Evolutionary conservation across 208 protist genomes (phyloP), one percentile per base, ranked within the genome.

Genomic region (Strigomonas culicis): DNA sequence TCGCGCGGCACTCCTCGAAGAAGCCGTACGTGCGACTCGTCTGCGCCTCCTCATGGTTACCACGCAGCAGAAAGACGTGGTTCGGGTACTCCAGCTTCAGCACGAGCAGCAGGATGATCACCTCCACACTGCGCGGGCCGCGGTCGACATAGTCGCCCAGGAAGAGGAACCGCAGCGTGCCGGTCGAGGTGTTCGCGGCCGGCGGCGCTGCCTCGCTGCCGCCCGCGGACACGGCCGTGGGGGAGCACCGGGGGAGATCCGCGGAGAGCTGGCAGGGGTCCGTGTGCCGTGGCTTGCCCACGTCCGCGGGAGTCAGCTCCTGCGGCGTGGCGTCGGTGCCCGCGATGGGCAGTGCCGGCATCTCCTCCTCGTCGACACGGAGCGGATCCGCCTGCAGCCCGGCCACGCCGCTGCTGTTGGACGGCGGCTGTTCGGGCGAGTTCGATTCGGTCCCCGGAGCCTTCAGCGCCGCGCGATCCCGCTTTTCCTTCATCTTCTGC

Each of bases 131-230:
- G 39, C 85, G 75, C 47, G 87, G 76, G 0, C 97, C 97, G 50
- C 97, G 86, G 70, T 99, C 98, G 8, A 99, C 98, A 69, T 98
- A 99, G 71, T 99, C 97, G 34, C 98, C 97, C 44, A 99, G 86
- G 73, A 99, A 99, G n/a, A 99, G 78, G 70, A 97, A 96, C 15
- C 82, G 80, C 27, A 75, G 75, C 21, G 66, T 77, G 64, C 72
- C 74, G 28, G 41, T 55, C n/a, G n/a, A n/a, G n/a, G n/a, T n/a
- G n/a, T n/a, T n/a, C n/a, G n/a, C n/a, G n/a, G n/a, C n/a, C n/a
- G n/a, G n/a, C n/a, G n/a, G n/a, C n/a, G n/a, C n/a, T n/a, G n/a
- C n/a, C n/a, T n/a, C n/a, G n/a, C n/a, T n/a, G n/a, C n/a, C n/a
- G n/a, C n/a, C n/a, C n/a, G n/a, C n/a, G n/a, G n/a, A n/a, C n/a